Percentiles rank a stretch among this genome's conserved stretches.
Evolutionary conservation across 2,329 filamentous ascomycete species (phyloP).

Genomic region (Aureobasidium leucospermi): DNA sequence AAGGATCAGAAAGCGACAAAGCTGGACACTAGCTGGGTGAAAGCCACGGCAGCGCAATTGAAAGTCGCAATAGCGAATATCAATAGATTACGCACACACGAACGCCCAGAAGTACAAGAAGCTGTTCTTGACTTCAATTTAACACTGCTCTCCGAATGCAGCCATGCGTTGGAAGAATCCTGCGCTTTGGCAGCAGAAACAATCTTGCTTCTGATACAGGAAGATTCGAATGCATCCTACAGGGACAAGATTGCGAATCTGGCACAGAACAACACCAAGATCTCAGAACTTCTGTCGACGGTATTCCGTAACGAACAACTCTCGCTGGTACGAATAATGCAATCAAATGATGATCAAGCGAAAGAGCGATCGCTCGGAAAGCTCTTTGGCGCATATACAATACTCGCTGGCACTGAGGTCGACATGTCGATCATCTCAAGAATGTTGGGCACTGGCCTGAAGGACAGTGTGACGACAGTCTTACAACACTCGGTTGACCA

Average conservation of each 20-base stretch:
- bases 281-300: conserved; percentile 59
- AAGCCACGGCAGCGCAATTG: conserved; percentile 71
- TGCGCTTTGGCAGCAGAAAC: conserved; percentile 71
- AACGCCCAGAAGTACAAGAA: conserved; percentile 59
- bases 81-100: conserved; percentile 65
- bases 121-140: conserved; percentile 67
- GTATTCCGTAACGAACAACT: conserved; percentile 75
- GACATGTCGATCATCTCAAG: conserved; percentile 61
- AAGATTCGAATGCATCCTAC: conserved; percentile 32
- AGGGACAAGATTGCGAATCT: conserved; percentile 49
- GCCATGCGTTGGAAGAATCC: conserved; percentile 62
- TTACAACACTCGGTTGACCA: conserved; percentile 25
- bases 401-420: conserved; percentile 57
- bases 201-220: conserved; percentile 56
- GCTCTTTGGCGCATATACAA: conserved; percentile 63
- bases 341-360: conserved; percentile 69
- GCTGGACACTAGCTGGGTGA: conserved; percentile 54
- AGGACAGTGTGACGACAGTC: conserved; percentile 60
- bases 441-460: conserved; percentile 59
- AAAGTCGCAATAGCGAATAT: conserved; percentile 75
- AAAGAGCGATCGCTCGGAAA: conserved; percentile 68
- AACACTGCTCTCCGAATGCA: conserved; percentile 69
- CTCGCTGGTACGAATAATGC: conserved; percentile 74
- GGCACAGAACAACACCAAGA: conserved; percentile 52
- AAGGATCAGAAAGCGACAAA: not conserved